Percentiles rank a stretch among this genome's conserved stretches.
These are phyloP conservation scores for Sistotremastrum suecicum DNA, from an alignment of 768 basidiomycete species.

Conservation along the genomic window DNA sequence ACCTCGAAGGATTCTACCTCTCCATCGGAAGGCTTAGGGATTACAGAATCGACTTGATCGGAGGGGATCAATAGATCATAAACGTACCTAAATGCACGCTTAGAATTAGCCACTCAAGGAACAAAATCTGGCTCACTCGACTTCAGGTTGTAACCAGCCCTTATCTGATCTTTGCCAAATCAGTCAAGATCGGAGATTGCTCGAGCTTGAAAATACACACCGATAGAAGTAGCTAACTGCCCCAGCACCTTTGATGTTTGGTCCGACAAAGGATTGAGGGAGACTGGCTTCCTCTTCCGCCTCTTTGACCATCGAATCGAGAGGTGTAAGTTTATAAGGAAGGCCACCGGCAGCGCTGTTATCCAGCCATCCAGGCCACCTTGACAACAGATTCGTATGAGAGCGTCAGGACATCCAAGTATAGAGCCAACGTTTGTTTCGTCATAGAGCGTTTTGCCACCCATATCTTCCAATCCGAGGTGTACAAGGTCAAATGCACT, in stretches of 20 bases:
- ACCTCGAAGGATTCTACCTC: constrained; percentile 94
- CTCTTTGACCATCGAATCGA: constrained; percentile 78
- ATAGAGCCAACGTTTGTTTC: constrained; percentile 66
- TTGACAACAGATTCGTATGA: constrained; percentile 12
- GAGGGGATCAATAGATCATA: constrained; percentile 70
- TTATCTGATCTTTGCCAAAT: constrained; percentile 29
- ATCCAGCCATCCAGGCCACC: constrained; percentile 79
- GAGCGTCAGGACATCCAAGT: background rate
- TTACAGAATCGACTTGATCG: constrained; percentile 32
- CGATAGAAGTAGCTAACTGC: constrained; percentile 71
- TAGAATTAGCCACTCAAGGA: background rate
- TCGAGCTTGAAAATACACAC: constrained; percentile 21
- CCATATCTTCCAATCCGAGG: constrained; percentile 57
- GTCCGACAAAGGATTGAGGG: constrained; percentile 43
- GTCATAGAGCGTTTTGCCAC: constrained; percentile 73
- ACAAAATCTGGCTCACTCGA: constrained; percentile 40
- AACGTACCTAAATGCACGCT: constrained; percentile 39
- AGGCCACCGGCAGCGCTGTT: constrained; percentile 92
- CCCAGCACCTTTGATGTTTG: constrained; percentile 47
- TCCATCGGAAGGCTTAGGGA: constrained; percentile 70
- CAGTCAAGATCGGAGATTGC: background rate
- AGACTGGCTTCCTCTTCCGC: constrained; percentile 89
- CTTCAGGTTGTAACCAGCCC: constrained; percentile 80
- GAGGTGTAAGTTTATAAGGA: constrained; percentile 55
- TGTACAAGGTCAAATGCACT: constrained; percentile 76